phyloP scores from a whole-genome alignment of 768 basidiomycete genomes.

The Lentinula guzmanii region DNA sequence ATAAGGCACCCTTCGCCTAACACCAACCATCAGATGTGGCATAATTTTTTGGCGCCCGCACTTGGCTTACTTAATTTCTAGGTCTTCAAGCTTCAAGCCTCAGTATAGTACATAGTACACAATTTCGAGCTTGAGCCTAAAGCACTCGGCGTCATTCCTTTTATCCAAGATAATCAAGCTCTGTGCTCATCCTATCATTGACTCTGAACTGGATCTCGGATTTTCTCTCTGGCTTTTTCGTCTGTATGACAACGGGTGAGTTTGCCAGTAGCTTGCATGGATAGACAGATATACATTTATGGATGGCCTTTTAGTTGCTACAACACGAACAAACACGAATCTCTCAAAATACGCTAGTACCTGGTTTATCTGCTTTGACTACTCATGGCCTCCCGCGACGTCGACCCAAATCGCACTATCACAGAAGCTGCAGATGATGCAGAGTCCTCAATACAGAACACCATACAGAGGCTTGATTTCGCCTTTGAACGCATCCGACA shows the following conservation, averaged over 20 bases:
- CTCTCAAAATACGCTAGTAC: background rate
- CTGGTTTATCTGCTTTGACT: background rate
- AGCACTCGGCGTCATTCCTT: too few species aligned
- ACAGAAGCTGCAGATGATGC: slow-evolving; percentile 10
- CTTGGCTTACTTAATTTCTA: background rate
- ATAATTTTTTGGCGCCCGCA: background rate
- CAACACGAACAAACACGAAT: background rate
- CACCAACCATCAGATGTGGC: background rate
- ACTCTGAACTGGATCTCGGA: background rate
- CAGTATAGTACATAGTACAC: too few species aligned
- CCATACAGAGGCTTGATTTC: slow-evolving; percentile 42
- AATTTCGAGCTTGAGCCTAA: too few species aligned
- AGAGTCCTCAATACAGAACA: slow-evolving; percentile 24
- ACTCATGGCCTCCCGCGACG: background rate
- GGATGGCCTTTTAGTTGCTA: background rate
- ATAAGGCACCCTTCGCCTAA: background rate
- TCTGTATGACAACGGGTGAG: background rate
- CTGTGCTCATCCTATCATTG: background rate
- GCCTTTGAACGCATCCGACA: slow-evolving; percentile 51
- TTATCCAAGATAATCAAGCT: background rate
- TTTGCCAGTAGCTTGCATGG: background rate
- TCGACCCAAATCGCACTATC: background rate
- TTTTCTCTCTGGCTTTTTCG: background rate
- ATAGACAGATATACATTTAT: background rate
- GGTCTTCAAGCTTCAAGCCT: background rate